These are phyloP conservation scores for Beauveria pseudobassiana DNA, from an alignment of 2,329 filamentous ascomycete genomes.

Conservation along the genomic window DNA sequence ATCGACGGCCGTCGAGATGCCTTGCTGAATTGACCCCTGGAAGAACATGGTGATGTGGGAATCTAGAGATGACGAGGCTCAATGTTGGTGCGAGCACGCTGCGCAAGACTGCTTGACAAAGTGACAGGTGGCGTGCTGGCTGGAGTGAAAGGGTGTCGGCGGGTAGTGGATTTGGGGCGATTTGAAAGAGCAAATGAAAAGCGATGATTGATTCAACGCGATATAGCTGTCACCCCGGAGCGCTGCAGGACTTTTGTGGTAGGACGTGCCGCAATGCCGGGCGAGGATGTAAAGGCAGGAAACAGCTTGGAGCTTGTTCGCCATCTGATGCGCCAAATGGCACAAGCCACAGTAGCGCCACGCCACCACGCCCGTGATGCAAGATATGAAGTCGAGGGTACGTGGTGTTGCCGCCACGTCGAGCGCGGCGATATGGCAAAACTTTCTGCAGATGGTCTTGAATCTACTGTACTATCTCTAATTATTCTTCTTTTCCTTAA, in stretches of 20 bases:
- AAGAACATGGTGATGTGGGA: conserved; percentile 61
- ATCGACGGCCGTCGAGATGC: conserved; percentile 67
- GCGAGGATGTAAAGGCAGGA: neutral
- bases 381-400: neutral
- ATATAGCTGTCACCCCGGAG: too few relatives aligned
- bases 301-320: neutral
- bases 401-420: neutral
- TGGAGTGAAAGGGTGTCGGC: neutral
- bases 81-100: neutral
- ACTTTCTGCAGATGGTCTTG: too few relatives aligned
- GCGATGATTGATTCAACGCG: neutral
- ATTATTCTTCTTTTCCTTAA: too few relatives aligned
- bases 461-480: too few relatives aligned
- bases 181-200: neutral
- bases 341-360: conserved; percentile 3
- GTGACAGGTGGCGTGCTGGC: neutral
- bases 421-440: too few relatives aligned
- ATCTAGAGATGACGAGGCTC: neutral
- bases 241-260: neutral
- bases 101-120: neutral
- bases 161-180: neutral
- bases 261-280: neutral
- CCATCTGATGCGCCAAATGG: neutral
- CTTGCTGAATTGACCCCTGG: conserved; percentile 69
- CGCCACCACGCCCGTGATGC: neutral